Base-by-base conservation (phyloP, 805 yeast species). In the Diddensiella caesifluorescens region DNA sequence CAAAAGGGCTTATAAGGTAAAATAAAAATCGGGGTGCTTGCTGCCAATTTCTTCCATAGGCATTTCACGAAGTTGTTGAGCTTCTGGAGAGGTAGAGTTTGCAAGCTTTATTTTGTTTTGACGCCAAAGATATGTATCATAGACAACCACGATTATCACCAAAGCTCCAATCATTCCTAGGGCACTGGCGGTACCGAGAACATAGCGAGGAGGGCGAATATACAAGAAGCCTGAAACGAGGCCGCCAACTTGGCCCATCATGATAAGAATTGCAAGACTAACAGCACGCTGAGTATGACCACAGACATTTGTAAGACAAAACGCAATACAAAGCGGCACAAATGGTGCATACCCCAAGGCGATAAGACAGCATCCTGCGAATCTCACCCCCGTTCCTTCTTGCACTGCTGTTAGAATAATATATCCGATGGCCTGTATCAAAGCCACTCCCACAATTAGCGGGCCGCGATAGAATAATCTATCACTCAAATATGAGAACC, bases 331-430 rank as follows among this genome's bases (percentile, higher is more conserved):
- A 12, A 23, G 27, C 7, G 27, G 27, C 7, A 23, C 27, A 12
- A 9, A 23, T 12, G 27, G 27, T 7, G 27, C 27, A 9, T 23
- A 12, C 10, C 27, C 27, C 7, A 23, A 12, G 7, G 27, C 27
- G 12, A 23, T 23, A 9, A 23, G 12, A 12, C 27, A 23, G 27
- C 27, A 23, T 7, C 27, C 27, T 9, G 27, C 27, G 12, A 23
- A 23, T 9, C 27, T 7, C 12, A 23, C 10, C 27, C 27, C 27
- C 7, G 12, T 23, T 23, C 27, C 27, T 9, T 7, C 12, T 23
- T 23, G 10, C 27, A 23, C 27, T 7, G 12, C 27, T 9, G 27
- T 23, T 34, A 55, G 48, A 20, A 34, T 41, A 28, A 42, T 62
- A n/a, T 29, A 29, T 7, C 33, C 33, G 13, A 29, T 29, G 13